Evolutionary conservation across 2,329 filamentous ascomycete species (phyloP), one percentile per base, ranked within the genome.

Genomic region (Lizonia empirigonia): DNA sequence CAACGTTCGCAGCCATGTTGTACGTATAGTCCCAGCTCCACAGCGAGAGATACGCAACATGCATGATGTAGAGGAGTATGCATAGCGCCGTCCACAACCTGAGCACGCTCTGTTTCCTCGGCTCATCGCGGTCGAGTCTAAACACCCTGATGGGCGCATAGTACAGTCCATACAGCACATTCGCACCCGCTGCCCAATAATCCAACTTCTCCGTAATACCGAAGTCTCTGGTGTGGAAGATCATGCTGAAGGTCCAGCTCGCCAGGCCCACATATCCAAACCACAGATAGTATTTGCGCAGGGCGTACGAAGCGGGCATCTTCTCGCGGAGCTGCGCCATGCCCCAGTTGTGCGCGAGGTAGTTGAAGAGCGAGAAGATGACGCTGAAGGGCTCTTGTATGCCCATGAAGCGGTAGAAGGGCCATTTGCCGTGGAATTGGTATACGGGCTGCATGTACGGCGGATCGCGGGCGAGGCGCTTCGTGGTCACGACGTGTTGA

Each of bases 351-450:
- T 99, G 94, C 12, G 92, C 93, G 62, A 87, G 82, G 67, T 94
- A 87, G 80, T 99, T 99, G 68, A 95, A 84, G 42, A 96, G 80
- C 59, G 90, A 96, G 81, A 97, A 99, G 68, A 97, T 79, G 61
- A 97, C 93, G 41, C 87, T 91, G 73, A 92, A 91, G 52, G 93
- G 91, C 77, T 99, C 94, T 77, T 99, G 94, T 79, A 96, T 88
- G 72, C 94, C 94, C 45, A 95, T 76, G 68, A 97, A 82, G 60
- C 94, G 89, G 73, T 87, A 81, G 77, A 99, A 99, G 30, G 94
- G 94, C 94, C 94, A 99, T 82, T 99, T 99, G 24, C 94, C 94
- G 78, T 99, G 91, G 80, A 92, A 99, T 77, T 99, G 94, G 49
- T 93, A 87, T 40, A 97, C 75, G 9, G 86, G 82, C 23, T 85